Percentiles rank a stretch among this genome's conserved stretches.
phyloP scores from a whole-genome alignment of 2,329 filamentous ascomycete species.

The Byssoonygena ceratinophila region DNA sequence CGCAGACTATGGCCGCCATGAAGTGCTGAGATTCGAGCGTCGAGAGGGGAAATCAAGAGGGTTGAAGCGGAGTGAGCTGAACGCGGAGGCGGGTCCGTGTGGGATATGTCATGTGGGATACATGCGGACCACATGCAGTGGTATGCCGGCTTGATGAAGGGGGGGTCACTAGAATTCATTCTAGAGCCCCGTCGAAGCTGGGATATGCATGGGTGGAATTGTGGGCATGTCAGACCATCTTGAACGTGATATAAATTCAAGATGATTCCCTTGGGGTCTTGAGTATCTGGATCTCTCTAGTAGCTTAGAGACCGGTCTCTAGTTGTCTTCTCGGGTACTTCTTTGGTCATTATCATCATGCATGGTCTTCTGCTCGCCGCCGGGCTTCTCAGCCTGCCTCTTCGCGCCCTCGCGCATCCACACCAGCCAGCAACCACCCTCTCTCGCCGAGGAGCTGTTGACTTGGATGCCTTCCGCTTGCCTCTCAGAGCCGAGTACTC shows the following conservation, averaged over 20 bases:
- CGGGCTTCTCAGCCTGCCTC: conserved; percentile 11
- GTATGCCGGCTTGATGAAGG: not conserved
- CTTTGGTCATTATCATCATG: conserved; percentile 12
- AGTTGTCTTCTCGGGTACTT: conserved; percentile 2
- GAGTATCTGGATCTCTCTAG: not conserved
- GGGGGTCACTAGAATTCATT: not conserved
- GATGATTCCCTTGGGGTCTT: not conserved
- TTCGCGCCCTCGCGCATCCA: conserved; percentile 11
- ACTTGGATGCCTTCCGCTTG: conserved; percentile 14
- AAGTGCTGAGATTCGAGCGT: too few relatives aligned
- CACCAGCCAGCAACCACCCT: conserved; percentile 4
- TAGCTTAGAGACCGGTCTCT: conserved; percentile 1
- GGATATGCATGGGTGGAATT: not conserved
- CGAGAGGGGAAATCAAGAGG: not conserved
- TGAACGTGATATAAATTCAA: conserved; percentile 9
- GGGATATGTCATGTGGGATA: conserved; percentile 3
- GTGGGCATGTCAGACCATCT: not conserved
- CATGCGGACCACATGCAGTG: not conserved
- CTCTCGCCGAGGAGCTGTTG: conserved; percentile 12
- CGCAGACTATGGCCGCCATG: too few relatives aligned
- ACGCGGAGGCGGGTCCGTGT: conserved; percentile 1
- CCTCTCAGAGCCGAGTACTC: conserved; percentile 6
- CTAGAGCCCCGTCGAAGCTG: not conserved
- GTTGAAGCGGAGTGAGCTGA: conserved; percentile 1
- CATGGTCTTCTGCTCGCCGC: conserved; percentile 15